A percentile compares a stretch with the other conserved stretches of the same genome.
Evolutionary conservation across 148 eudicot genomes (phyloP).

Genomic region (Limonium bicolor): DNA sequence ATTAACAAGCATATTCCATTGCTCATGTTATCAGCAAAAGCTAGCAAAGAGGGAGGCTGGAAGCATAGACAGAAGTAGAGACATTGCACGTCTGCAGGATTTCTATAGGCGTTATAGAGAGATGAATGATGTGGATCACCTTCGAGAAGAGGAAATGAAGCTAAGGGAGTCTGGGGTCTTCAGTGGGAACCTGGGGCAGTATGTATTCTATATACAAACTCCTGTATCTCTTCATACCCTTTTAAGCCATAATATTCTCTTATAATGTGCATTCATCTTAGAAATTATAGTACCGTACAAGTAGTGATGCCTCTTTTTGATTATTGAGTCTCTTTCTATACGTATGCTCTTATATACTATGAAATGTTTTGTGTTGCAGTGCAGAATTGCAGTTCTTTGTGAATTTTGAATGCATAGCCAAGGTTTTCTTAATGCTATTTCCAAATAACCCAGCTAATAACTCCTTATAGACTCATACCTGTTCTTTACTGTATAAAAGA

Average conservation of each 20-base stretch:
- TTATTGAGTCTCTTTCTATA: background rate
- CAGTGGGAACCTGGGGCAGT: slow-evolving; percentile 91
- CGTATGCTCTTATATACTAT: background rate
- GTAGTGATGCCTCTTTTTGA: too few species aligned
- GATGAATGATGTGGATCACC: slow-evolving; percentile 58
- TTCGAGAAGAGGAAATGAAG: slow-evolving; percentile 82
- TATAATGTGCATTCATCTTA: background rate
- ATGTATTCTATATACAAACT: slow-evolving; percentile 12
- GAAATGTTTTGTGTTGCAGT: background rate
- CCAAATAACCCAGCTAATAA: too few species aligned
- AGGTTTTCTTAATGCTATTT: too few species aligned
- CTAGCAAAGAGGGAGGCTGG: slow-evolving; percentile 93
- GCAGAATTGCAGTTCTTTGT: background rate
- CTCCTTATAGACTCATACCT: too few species aligned
- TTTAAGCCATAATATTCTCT: too few species aligned
- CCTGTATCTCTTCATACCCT: too few species aligned
- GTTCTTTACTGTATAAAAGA: too few species aligned
- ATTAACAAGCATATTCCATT: background rate
- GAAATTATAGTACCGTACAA: too few species aligned
- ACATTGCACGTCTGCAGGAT: slow-evolving; percentile 76
- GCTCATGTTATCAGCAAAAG: slow-evolving; percentile 58
- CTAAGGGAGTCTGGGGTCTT: slow-evolving; percentile 72
- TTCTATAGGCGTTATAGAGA: slow-evolving; percentile 71
- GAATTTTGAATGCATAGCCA: too few species aligned
- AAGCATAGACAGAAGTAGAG: slow-evolving; percentile 83